Evolutionary conservation across 371 early-diverging fungal species (phyloP).

Genomic region (Mortierella sp.): DNA sequence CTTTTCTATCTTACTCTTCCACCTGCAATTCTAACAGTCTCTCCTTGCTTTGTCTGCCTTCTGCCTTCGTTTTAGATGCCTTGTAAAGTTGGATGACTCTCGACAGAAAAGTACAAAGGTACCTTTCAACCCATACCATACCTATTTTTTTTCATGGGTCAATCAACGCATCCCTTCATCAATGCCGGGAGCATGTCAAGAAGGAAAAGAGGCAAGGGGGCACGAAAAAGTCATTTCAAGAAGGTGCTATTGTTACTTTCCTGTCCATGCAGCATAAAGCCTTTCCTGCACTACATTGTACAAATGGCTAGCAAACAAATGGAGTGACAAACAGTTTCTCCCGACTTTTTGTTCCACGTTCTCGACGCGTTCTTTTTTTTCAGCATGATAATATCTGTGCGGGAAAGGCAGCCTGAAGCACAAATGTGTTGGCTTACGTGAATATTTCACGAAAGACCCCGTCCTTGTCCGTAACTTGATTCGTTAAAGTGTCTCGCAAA

Average conservation of each 20-base stretch:
- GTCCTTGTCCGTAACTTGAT: no score
- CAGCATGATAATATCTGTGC: no score
- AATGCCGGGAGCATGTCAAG: neutral
- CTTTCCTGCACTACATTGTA: no score
- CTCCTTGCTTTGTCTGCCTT: neutral
- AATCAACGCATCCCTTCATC: neutral
- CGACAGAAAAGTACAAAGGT: neutral
- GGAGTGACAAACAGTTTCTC: conserved; percentile 3
- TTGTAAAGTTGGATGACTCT: neutral
- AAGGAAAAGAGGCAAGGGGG: neutral
- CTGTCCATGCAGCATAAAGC: neutral
- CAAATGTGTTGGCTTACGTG: no score
- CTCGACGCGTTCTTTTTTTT: neutral
- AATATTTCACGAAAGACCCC: no score
- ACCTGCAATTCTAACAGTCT: neutral
- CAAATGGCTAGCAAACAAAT: neutral
- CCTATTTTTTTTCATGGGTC: neutral
- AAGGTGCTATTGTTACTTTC: neutral
- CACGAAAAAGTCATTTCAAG: neutral
- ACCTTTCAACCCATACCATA: neutral
- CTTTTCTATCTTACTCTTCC: neutral
- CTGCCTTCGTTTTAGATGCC: neutral
- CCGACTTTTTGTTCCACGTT: neutral
- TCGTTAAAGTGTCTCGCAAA: no score
- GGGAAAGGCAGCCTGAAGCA: no score